Evolutionary conservation across 331 rosid species (phyloP), one percentile per base, ranked within the genome.

Genomic region (Rosa hybrid): DNA sequence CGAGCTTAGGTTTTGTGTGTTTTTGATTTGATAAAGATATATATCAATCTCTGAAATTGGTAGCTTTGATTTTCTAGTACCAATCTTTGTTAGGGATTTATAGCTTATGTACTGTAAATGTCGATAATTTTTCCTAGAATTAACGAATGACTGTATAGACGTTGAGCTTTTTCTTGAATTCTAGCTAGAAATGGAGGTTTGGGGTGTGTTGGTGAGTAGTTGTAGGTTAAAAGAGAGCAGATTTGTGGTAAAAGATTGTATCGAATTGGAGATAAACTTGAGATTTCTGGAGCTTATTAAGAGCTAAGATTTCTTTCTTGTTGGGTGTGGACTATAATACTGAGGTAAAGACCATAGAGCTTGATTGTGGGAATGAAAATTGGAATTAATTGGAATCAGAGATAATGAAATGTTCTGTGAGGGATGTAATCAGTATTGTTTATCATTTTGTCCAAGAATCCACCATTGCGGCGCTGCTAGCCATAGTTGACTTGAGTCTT

Each of bases 41-140:
- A 44, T 45, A 25, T 39, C 51, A 25, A 65, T 53, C 42, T 57
- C 21, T 62, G 81, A 57, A 50, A 56, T 71, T 62, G 23, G 74
- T 8, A 12, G 25, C 17, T 23, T 27, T 0, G 48, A 81, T 62
- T 34, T 70, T 59, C 5, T 5, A n/a, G 21, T 65, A 21, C 23
- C 10, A 12, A 45, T 76, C 20, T 48, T 48, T 45, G 42, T 30
- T 54, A 11, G 30, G 38, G 71, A 5, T 65, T 65, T 65, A 7
- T 64, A 34, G 70, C 45, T 13, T 64, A 62, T 25, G 6, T 62
- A 1, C 2, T 17, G 20, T 17, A 38, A 39, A 30, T 60, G 70
- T 34, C 12, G 78, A 63, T 62, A 63, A 20, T 12, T 69, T 64
- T 25, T 38, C 14, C 42, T 23, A 4, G 71, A 14, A 34, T 67